phyloP scores from a whole-genome alignment of 345 rosid genomes.

The Syzygium aqueum region DNA sequence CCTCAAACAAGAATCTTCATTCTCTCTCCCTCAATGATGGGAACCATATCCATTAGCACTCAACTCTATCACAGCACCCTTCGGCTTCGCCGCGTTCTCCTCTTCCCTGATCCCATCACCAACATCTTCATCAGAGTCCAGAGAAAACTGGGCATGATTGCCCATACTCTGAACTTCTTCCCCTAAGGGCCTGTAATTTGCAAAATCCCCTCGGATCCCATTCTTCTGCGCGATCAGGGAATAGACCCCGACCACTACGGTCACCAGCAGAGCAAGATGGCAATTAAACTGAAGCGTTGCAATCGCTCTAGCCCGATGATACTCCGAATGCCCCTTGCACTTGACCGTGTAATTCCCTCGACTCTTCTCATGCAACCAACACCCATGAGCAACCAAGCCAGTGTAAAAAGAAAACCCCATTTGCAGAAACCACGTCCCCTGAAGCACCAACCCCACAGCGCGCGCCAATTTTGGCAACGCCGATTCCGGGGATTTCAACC shows the following conservation, averaged over 20 bases:
- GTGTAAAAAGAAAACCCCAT: slow-evolving; percentile 81
- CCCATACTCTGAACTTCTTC: slow-evolving; percentile 46
- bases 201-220: slow-evolving; percentile 26
- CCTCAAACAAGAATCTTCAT: background rate
- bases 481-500: slow-evolving; percentile 20
- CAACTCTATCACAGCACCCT: slow-evolving; percentile 19
- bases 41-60: slow-evolving; percentile 43
- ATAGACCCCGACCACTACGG: slow-evolving; percentile 30
- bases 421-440: slow-evolving; percentile 85
- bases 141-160: slow-evolving; percentile 38
- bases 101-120: slow-evolving; percentile 32
- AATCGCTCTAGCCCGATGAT: slow-evolving; percentile 75
- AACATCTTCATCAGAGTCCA: slow-evolving; percentile 70
- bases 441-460: slow-evolving; percentile 65
- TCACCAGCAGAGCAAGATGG: slow-evolving; percentile 75
- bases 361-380: slow-evolving; percentile 53
- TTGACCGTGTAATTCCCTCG: slow-evolving; percentile 70
- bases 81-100: slow-evolving; percentile 7
- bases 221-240: slow-evolving; percentile 35
- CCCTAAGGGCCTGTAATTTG: slow-evolving; percentile 54
- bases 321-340: slow-evolving; percentile 71
- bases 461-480: slow-evolving; percentile 40
- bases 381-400: slow-evolving; percentile 52
- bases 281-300: slow-evolving; percentile 91
- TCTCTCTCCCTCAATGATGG: slow-evolving; percentile 25